Base-by-base conservation (phyloP, 2,329 filamentous ascomycete genomes). In the Bipolaris gigantea region DNA sequence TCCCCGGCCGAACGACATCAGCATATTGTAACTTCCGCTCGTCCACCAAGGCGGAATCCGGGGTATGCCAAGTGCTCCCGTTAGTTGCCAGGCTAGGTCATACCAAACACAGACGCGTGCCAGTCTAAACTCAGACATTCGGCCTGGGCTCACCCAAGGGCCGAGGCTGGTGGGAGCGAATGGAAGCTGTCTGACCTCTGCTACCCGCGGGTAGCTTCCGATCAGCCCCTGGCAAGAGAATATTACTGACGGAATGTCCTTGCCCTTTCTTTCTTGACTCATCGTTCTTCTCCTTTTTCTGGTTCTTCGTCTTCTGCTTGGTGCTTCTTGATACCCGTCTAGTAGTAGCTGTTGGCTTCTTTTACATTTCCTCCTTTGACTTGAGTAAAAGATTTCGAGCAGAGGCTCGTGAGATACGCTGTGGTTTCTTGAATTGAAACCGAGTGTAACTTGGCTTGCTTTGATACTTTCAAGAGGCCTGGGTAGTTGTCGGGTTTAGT, bases 141-240 rank as follows among this genome's bases (percentile, higher is more conserved):
- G 53, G 62, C 57, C 65, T 68, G 59, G 64, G 66, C 65, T 62
- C 55, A 63, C 60, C 52, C 55, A 54, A 63, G 58, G 71, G 66
- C 71, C 71, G 70, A 73, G 71, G 70, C 71, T 60, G 57, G 53
- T 60, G 53, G n/a, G 60, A 53, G 52, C 63, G 60, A 66, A 64
- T 64, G 51, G 52, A 30, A 30, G 10, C 10, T 56, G 39, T 52
- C 59, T 59, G 58, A 65, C 65, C 68, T 30, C 27, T 66, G 61
- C 60, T 60, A 67, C 54, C 71, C 71, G 70, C 70, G 69, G 67
- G 63, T 71, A 67, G 58, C 48, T 52, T 48, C 25, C 52, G 48
- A 52, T 55, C 48, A 55, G 43, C 43, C 4, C 25, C 39, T 44
- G 39, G 23, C 38, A 48, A 39, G 47, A 18, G 35, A 43, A 56